Percentiles rank a stretch among this genome's conserved stretches.
These are phyloP conservation scores for Mercurialis annua DNA, from an alignment of 345 rosid genomes.

Conservation along the genomic window DNA sequence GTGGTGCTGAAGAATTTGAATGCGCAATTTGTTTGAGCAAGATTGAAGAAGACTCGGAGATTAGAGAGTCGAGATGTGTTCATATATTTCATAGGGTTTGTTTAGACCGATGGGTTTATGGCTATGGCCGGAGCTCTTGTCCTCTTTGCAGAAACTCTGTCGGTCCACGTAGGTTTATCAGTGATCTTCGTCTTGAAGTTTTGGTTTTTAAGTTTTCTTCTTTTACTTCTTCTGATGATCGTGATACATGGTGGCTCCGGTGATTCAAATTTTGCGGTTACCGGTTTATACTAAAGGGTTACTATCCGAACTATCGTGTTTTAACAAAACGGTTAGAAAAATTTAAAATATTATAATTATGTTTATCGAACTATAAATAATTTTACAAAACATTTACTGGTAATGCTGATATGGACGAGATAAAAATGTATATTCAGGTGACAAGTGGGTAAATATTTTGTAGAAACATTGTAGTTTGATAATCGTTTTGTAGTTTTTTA, in stretches of 20 bases:
- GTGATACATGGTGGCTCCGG: conserved; percentile 41
- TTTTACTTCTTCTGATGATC: conserved; percentile 8
- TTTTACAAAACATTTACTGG: no score
- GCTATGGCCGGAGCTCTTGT: conserved; percentile 21
- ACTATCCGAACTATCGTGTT: no score
- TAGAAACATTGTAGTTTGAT: no score
- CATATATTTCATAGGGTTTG: conserved; percentile 42
- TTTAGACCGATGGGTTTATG: conserved; percentile 30
- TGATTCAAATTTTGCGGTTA: no score
- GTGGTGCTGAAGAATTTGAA: background rate
- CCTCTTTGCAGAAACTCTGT: conserved; percentile 39
- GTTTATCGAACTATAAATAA: no score
- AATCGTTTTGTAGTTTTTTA: no score
- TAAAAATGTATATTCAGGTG: no score
- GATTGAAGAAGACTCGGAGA: conserved; percentile 29
- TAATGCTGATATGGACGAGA: no score
- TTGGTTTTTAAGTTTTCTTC: conserved; percentile 9
- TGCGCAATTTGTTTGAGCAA: conserved; percentile 31
- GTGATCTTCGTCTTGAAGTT: conserved; percentile 10
- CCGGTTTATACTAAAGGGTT: no score
- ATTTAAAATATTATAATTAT: no score
- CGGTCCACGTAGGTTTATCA: background rate
- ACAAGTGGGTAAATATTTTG: no score
- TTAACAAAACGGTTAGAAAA: no score
- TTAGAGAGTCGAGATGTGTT: conserved; percentile 30